These are phyloP conservation scores for Venturiaceae sp. DNA, from an alignment of 2,329 filamentous ascomycete species.

Conservation along the genomic window DNA sequence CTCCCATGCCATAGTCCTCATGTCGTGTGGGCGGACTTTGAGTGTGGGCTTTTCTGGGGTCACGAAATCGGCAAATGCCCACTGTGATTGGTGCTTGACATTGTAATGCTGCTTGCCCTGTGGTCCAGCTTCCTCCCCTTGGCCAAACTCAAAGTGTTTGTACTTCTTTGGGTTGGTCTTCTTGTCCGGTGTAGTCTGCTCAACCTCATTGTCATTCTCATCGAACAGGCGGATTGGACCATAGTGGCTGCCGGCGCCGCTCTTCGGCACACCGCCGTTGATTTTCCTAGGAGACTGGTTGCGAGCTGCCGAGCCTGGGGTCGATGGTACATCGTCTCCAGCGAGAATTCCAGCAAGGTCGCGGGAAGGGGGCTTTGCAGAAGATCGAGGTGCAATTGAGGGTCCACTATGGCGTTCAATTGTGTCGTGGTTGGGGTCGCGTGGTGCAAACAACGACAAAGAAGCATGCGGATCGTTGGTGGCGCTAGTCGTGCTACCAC, in stretches of 20 bases:
- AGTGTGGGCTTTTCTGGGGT: constrained; percentile 68
- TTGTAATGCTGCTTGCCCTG: constrained; percentile 18
- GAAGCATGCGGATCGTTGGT: constrained; percentile 49
- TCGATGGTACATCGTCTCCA: constrained; percentile 2
- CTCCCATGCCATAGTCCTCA: constrained; percentile 68
- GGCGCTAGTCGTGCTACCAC: constrained; percentile 23
- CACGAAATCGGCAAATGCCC: constrained; percentile 80
- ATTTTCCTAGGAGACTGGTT: constrained; percentile 23
- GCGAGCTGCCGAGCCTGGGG: constrained; percentile 1
- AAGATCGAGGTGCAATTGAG: constrained; percentile 52
- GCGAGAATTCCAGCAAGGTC: constrained; percentile 60
- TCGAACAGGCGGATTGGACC: constrained; percentile 46
- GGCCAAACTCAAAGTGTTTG: constrained; percentile 74
- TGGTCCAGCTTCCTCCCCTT: constrained; percentile 41
- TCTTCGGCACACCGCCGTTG: constrained; percentile 29
- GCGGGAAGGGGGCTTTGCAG: constrained; percentile 61
- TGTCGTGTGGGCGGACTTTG: constrained; percentile 57
- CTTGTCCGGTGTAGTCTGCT: constrained; percentile 24
- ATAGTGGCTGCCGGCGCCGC: constrained; percentile 41
- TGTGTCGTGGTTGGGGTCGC: constrained; percentile 48
- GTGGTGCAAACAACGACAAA: constrained; percentile 64
- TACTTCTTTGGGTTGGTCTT: constrained; percentile 63
- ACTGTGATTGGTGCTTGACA: constrained; percentile 60
- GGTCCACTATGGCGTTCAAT: constrained; percentile 21
- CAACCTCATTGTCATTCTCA: constrained; percentile 38